Conservation (phyloP, 768 basidiomycete genomes). For the Auricularia cornea region DNA sequence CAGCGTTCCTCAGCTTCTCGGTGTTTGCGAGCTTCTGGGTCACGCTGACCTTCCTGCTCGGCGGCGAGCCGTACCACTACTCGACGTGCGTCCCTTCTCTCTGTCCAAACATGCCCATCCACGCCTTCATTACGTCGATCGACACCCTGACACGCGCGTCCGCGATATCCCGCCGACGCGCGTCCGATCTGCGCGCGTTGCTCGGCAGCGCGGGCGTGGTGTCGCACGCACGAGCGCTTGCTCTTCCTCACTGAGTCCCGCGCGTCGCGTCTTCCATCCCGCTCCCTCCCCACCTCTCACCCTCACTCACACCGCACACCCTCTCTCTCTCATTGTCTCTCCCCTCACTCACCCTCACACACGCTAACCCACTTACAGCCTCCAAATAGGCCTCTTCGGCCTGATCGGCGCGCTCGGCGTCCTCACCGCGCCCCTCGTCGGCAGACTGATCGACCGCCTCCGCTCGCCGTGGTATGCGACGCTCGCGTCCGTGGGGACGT, state of each 20-base stretch:
- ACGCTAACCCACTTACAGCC: constrained; percentile 28
- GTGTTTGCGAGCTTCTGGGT: constrained; percentile 59
- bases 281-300: no score
- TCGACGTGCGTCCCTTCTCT: constrained; percentile 15
- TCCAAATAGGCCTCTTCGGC: constrained; percentile 65
- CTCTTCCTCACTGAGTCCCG: no score
- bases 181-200: no score
- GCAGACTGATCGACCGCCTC: constrained; percentile 58
- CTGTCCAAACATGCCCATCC: no score
- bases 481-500: constrained; percentile 40
- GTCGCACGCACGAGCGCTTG: no score
- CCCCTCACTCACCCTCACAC: neutral
- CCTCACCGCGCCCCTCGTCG: constrained; percentile 52
- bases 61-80: constrained; percentile 31
- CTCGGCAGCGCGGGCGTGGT: no score
- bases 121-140: no score
- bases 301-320: constrained; percentile 41
- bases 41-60: constrained; percentile 39
- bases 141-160: no score
- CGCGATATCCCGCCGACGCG: no score
- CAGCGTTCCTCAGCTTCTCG: constrained; percentile 30
- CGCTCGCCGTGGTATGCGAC: constrained; percentile 68
- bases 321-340: neutral
- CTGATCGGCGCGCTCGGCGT: constrained; percentile 54
- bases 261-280: no score